These are phyloP conservation scores for Coemansia sp. DNA, from an alignment of 192 early-diverging fungal species.

Conservation along the genomic window DNA sequence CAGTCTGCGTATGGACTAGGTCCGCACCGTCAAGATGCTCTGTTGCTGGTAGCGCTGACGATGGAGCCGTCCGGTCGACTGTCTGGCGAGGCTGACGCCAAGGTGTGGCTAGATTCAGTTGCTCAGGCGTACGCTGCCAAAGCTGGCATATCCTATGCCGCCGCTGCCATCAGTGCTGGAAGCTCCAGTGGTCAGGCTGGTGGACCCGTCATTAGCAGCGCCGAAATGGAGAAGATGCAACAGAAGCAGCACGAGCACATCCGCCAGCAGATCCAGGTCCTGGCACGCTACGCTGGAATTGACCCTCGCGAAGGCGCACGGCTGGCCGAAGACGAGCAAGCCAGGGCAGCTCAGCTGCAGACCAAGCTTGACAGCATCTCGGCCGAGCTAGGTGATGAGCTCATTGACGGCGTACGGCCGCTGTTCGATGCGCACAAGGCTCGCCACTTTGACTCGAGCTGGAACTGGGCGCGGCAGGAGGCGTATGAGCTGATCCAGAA, in stretches of 20 bases:
- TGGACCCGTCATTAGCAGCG: slow-evolving; percentile 79
- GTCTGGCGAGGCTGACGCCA: slow-evolving; percentile 74
- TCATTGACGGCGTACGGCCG: slow-evolving; percentile 76
- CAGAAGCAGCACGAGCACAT: slow-evolving; percentile 70
- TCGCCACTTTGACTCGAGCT: slow-evolving; percentile 87
- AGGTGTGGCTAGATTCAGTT: slow-evolving; percentile 75
- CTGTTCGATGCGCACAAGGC: slow-evolving; percentile 80
- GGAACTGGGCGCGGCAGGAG: slow-evolving; percentile 85
- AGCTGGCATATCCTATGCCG: slow-evolving; percentile 64
- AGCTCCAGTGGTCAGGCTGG: slow-evolving; percentile 51
- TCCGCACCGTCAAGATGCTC: slow-evolving; percentile 69
- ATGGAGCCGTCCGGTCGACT: slow-evolving; percentile 84
- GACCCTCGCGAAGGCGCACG: slow-evolving; percentile 76
- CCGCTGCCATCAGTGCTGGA: slow-evolving; percentile 57
- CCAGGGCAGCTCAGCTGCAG: slow-evolving; percentile 63
- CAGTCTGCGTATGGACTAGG: slow-evolving; percentile 73
- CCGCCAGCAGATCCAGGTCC: slow-evolving; percentile 78
- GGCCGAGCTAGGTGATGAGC: slow-evolving; percentile 80
- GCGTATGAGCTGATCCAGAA: slow-evolving; percentile 66
- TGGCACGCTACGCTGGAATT: slow-evolving; percentile 75
- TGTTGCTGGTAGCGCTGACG: slow-evolving; percentile 73
- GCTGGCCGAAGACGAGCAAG: slow-evolving; percentile 63
- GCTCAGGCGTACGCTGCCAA: slow-evolving; percentile 74
- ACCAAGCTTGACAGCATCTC: slow-evolving; percentile 73
- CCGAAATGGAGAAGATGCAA: slow-evolving; percentile 80